Percentiles rank a stretch among this genome's conserved stretches.
These are phyloP conservation scores for Dendrobium huoshanense DNA, from an alignment of 106 monocot genomes.

Conservation along the genomic window DNA sequence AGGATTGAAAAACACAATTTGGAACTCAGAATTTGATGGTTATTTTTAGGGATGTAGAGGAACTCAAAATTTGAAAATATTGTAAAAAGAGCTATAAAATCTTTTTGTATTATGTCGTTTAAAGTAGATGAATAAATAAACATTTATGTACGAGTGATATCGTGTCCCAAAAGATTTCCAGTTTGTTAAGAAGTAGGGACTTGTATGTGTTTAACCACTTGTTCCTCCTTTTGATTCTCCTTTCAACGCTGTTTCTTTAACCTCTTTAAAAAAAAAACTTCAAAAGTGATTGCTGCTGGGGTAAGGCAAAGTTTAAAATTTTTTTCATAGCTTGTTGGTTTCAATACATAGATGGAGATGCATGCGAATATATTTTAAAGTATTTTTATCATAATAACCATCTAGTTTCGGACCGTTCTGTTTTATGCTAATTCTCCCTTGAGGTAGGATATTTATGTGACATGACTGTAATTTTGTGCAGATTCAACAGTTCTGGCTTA, in stretches of 20 bases:
- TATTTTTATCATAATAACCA: not conserved
- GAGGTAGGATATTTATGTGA: not conserved
- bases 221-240: not conserved
- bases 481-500: constrained; percentile 99
- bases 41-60: too few species aligned
- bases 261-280: not conserved
- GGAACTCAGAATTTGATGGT: too few species aligned
- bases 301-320: not conserved
- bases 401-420: not conserved
- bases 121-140: too few species aligned
- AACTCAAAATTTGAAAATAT: too few species aligned
- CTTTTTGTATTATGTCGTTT: too few species aligned
- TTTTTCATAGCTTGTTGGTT: not conserved
- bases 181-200: not conserved
- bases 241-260: not conserved
- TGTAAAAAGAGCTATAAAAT: too few species aligned
- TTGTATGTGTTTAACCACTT: not conserved
- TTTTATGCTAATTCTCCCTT: not conserved
- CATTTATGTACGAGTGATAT: too few species aligned
- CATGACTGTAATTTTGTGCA: constrained; percentile 36
- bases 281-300: not conserved
- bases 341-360: not conserved
- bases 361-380: not conserved
- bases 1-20: not conserved
- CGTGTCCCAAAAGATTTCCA: too few species aligned